phyloP scores from a whole-genome alignment of 352 stramenopile species.

The Phytophthora fragariae region DNA sequence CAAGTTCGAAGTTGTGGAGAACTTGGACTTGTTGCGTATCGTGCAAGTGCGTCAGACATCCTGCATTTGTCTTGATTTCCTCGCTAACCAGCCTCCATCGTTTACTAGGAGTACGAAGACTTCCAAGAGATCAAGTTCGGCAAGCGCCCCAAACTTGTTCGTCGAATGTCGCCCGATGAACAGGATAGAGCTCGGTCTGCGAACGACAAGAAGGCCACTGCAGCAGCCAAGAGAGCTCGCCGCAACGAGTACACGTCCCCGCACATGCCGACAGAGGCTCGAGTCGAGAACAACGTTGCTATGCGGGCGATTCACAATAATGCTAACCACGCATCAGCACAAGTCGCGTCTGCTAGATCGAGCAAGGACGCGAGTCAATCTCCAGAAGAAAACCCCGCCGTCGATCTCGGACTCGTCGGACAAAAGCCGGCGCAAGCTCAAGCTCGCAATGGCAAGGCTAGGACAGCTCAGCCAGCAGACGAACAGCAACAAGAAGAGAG shows the following conservation, averaged over 20 bases:
- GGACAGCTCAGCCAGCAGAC: constrained; percentile 35
- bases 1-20: constrained; percentile 94
- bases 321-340: constrained; percentile 21
- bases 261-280: constrained; percentile 76
- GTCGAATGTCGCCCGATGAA: constrained; percentile 69
- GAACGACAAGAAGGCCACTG: constrained; percentile 67
- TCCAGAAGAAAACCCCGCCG: constrained; percentile 51
- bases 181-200: constrained; percentile 53
- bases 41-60: constrained; percentile 56
- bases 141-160: constrained; percentile 88
- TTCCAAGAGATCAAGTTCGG: constrained; percentile 94
- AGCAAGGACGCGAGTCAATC: constrained; percentile 14
- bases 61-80: background rate
- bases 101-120: constrained; percentile 89
- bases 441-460: constrained; percentile 33
- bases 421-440: constrained; percentile 63
- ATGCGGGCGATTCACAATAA: constrained; percentile 62
- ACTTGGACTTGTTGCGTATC: constrained; percentile 90
- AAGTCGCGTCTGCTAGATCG: background rate
- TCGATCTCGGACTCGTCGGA: constrained; percentile 69
- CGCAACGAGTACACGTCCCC: constrained; percentile 83
- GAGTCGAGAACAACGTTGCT: constrained; percentile 83
- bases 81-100: constrained; percentile 2
- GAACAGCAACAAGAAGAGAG: constrained; percentile 47
- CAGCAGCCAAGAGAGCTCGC: constrained; percentile 64